Percentiles rank a stretch among this genome's conserved stretches.
These are phyloP conservation scores for Colletotrichum acutatum DNA, from an alignment of 2,329 filamentous ascomycete species.

Conservation along the genomic window DNA sequence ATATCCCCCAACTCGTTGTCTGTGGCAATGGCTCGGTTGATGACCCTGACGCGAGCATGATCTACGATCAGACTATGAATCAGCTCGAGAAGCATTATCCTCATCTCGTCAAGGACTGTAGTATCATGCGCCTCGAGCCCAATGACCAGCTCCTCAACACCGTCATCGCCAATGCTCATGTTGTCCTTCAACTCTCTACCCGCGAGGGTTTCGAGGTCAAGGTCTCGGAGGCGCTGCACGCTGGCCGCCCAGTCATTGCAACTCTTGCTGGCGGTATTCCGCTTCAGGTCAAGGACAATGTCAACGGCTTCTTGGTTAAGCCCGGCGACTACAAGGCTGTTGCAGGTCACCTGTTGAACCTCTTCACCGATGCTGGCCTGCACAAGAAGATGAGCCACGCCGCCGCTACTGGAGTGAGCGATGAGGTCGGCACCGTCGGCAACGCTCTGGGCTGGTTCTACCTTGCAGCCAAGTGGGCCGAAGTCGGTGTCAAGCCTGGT, in stretches of 20 bases:
- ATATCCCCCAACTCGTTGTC: conserved; percentile 78
- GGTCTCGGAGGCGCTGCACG: conserved; percentile 84
- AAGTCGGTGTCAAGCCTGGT: conserved; percentile 58
- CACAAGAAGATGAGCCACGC: conserved; percentile 75
- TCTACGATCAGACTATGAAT: conserved; percentile 79
- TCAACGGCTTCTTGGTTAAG: conserved; percentile 80
- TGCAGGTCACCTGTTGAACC: conserved; percentile 71
- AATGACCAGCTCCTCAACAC: conserved; percentile 85
- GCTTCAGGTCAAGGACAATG: conserved; percentile 77
- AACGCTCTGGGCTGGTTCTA: conserved; percentile 83
- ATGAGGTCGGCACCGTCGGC: conserved; percentile 85
- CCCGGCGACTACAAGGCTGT: conserved; percentile 77
- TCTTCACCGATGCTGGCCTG: conserved; percentile 73
- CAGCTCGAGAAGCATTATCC: conserved; percentile 72
- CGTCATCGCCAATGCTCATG: conserved; percentile 76
- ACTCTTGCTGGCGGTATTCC: conserved; percentile 83
- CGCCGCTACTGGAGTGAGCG: conserved; percentile 75
- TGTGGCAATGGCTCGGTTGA: conserved; percentile 85
- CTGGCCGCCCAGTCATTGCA: conserved; percentile 81
- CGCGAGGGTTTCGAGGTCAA: conserved; percentile 90
- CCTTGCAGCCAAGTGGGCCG: conserved; percentile 74
- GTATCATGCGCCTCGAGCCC: conserved; percentile 80
- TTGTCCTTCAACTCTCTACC: conserved; percentile 82
- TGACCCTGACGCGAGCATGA: conserved; percentile 78
- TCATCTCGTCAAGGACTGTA: conserved; percentile 72